These are phyloP conservation scores for Plenodomus biglobosus DNA, from an alignment of 2,329 filamentous ascomycete species.

Conservation along the genomic window DNA sequence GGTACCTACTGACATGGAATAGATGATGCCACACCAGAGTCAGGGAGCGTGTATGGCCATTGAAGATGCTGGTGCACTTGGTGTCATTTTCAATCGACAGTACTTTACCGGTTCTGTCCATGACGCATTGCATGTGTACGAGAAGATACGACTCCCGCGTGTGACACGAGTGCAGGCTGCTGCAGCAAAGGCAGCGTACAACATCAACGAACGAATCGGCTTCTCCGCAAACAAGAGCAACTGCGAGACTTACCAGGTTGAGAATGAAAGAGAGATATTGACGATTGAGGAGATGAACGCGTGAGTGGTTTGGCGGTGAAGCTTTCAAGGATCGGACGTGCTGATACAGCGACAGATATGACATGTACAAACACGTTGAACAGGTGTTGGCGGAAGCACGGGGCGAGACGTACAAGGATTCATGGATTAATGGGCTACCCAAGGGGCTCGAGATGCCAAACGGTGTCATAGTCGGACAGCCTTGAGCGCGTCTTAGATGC, in stretches of 20 bases:
- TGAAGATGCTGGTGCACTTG: conserved; percentile 65
- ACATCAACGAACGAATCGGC: conserved; percentile 51
- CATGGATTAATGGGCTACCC: conserved; percentile 10
- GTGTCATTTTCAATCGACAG: conserved; percentile 59
- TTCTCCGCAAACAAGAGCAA: not conserved
- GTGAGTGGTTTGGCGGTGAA: conserved; percentile 13
- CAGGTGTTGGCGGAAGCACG: conserved; percentile 16
- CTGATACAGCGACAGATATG: conserved; percentile 6
- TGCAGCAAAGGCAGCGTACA: conserved; percentile 41
- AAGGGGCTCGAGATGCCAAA: conserved; percentile 13
- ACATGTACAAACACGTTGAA: conserved; percentile 27
- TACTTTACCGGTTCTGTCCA: conserved; percentile 46
- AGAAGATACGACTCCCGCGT: conserved; percentile 41
- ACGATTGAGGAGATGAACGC: conserved; percentile 72
- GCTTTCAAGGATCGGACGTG: not conserved
- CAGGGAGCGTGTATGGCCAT: conserved; percentile 71
- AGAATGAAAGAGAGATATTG: conserved; percentile 61
- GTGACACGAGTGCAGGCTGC: conserved; percentile 45
- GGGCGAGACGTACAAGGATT: conserved; percentile 6
- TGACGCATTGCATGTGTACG: conserved; percentile 39
- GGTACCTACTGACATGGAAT: not conserved
- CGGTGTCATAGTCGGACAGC: conserved; percentile 2
- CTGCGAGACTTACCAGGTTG: conserved; percentile 57
- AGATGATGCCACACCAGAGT: conserved; percentile 69
- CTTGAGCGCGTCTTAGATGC: not conserved